Base-by-base conservation (phyloP, 768 basidiomycete genomes). In the Leccinum broughii region DNA sequence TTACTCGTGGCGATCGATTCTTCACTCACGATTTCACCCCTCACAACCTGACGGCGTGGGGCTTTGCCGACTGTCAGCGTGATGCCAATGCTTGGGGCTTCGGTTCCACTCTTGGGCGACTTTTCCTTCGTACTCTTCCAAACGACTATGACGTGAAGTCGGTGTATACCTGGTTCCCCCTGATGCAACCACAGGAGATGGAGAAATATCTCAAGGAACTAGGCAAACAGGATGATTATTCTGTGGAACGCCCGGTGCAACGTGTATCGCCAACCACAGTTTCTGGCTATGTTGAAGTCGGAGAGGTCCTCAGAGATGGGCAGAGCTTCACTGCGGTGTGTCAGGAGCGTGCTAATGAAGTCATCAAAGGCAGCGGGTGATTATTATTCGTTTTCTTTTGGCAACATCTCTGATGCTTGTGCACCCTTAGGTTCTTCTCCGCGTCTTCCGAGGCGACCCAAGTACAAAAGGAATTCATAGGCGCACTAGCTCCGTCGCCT, bases 121-220 rank as follows among this genome's bases (percentile, higher is more conserved):
- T 93, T 34, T 76, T 93, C 73, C 76, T 92, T 53, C 89, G 92
- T 51, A 85, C 84, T 20, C 80, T 93, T 1, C 91, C 92, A 2
- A 74, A 85, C 53, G 76, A 90, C 68, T 93, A 81, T 74, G 80
- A 81, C 0, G 80, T 83, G 59, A 85, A 88, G 70, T 90, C 88
- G 60, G 76, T 84, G 51, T 93, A 90, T 69, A 85, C 92, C 4
- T 92, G 90, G 84, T 93, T 93, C 86, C 89, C 92, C n/a, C 78
- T 93, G 49, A 87, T 93, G 85, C 89, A 87, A 0, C 92, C 92
- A 4, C 77, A 80, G 0, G 71, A 85, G 2, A 92, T 93, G 90
- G 75, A 83, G 60, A 73, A 67, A 1, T 71, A 86, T 68, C 75
- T 93, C 57, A 78, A 70, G 55, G 82, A 89, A 34, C 67, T 92